Base-by-base conservation (phyloP, 257 asterid species). In the Ballota nigra region DNA sequence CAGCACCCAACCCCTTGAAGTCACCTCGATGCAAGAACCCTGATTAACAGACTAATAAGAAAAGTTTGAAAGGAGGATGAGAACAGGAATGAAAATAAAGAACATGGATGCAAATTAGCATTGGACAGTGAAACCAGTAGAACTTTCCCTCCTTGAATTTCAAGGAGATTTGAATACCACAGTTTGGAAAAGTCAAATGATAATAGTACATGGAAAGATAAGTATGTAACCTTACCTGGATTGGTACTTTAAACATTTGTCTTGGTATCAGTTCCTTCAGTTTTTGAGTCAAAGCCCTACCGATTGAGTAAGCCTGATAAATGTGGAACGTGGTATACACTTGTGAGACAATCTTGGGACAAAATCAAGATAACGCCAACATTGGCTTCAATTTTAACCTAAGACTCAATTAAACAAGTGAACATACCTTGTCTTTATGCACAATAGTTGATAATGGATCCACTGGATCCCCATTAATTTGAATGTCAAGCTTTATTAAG, bases 201-300 rank as follows among this genome's bases (percentile, higher is more conserved):
- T 31, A 26, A 70, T 31, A 71, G 57, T 20, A 22, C 33, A 26
- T 41, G n/a, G 36, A 5, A 43, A 29, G 10, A 63, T 53, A 61
- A 56, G 64, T 24, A 58, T 18, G 49, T 23, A 55, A 40, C 22
- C 69, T 60, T 83, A 94, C 99, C 97, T 95, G 99, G 82, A 95
- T 95, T 63, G 99, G 99, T 15, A 95, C 83, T 95, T 92, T 95
- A 82, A 95, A 95, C 99, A 95, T 91, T 81, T 95, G 99, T 74
- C 97, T 87, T 12, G 99, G 99, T 71, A 95, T 95, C 56, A 95
- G 81, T 83, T 95, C 99, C 89, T 95, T 95, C 79, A 95, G 85
- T 79, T 88, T 95, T 77, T 82, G 96, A 75, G 99, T 95, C 85
- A 95, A 87, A 81, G 99, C 99, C 84, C 98, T 86, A 71, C 99